Conservation (phyloP, 163 green algal genomes). For the Chlamydomonas reinhardtii region DNA sequence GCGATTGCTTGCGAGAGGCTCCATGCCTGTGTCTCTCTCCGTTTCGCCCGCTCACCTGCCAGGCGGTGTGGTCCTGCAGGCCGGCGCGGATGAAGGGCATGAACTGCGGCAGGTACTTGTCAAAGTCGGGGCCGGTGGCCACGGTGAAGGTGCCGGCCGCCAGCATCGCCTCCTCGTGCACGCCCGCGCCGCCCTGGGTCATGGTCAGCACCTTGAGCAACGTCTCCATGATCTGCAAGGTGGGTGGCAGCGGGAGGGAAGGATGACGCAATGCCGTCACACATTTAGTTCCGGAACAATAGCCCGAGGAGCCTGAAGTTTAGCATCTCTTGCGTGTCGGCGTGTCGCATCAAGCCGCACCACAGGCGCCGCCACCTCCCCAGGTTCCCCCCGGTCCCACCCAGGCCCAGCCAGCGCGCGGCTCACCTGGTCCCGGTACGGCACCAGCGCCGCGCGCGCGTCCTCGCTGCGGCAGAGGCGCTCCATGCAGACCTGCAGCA, state of each 20-base stretch:
- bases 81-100: constrained; percentile 90
- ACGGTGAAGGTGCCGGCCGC: constrained; percentile 94
- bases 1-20: too few relatives aligned
- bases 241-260: too few relatives aligned
- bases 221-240: constrained; percentile 75
- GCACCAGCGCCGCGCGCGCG: constrained; percentile 78
- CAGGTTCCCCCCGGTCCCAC: too few relatives aligned
- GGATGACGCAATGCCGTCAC: too few relatives aligned
- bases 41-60: constrained; percentile 69
- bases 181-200: constrained; percentile 58
- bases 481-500: constrained; percentile 88
- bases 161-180: constrained; percentile 98
- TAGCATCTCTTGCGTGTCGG: too few relatives aligned
- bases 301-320: too few relatives aligned
- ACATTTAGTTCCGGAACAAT: too few relatives aligned
- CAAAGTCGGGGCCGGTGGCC: constrained; percentile 82
- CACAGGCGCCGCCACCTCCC: too few relatives aligned
- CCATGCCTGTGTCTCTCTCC: too few relatives aligned
- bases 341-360: too few relatives aligned
- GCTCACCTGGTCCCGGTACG: constrained; percentile 87
- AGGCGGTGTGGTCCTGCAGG: constrained; percentile 89
- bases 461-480: constrained; percentile 82
- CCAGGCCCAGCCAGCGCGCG: too few relatives aligned
- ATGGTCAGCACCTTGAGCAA: constrained; percentile 57
- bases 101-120: constrained; percentile 91